phyloP scores from a whole-genome alignment of 371 early-diverging fungal genomes.

The Sporodiniella umbellata region DNA sequence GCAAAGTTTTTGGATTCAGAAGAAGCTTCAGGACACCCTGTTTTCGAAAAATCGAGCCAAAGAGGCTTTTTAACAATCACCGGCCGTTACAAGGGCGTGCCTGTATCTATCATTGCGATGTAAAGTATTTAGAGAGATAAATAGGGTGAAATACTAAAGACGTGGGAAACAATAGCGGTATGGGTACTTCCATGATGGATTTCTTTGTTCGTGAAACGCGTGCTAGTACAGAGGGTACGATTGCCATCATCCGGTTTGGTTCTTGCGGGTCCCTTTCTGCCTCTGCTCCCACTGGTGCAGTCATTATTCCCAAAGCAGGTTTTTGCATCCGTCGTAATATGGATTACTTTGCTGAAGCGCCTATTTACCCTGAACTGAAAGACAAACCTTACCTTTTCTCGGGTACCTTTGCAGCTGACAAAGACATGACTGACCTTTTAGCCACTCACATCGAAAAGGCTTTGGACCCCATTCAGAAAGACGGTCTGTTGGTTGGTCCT shows the following conservation, averaged over 20 bases:
- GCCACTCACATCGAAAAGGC: slow-evolving; percentile 28
- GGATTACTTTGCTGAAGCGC: slow-evolving; percentile 62
- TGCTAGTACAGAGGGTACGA: slow-evolving; percentile 79
- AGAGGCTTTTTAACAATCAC: slow-evolving; percentile 93
- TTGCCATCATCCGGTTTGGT: slow-evolving; percentile 86
- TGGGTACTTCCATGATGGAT: slow-evolving; percentile 92
- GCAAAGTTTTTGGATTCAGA: slow-evolving; percentile 60
- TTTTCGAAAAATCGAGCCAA: slow-evolving; percentile 63
- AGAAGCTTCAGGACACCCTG: slow-evolving; percentile 46
- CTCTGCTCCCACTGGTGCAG: slow-evolving; percentile 61
- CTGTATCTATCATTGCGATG: slow-evolving; percentile 88
- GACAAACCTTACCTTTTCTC: slow-evolving; percentile 68
- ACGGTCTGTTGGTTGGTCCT: slow-evolving; percentile 34
- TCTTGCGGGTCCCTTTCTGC: slow-evolving; percentile 82
- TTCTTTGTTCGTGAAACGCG: slow-evolving; percentile 91
- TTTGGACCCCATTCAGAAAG: slow-evolving; percentile 22
- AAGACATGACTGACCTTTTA: slow-evolving; percentile 49
- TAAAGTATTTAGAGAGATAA: slow-evolving; percentile 19
- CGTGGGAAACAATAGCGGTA: slow-evolving; percentile 30
- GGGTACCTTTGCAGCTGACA: slow-evolving; percentile 60
- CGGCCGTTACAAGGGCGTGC: slow-evolving; percentile 76
- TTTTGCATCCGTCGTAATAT: slow-evolving; percentile 76
- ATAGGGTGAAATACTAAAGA: not conserved
- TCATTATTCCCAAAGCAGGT: slow-evolving; percentile 74
- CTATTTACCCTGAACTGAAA: slow-evolving; percentile 21